These are phyloP conservation scores for Ophiostoma sp. DNA, from an alignment of 2,329 filamentous ascomycete species.

Conservation along the genomic window DNA sequence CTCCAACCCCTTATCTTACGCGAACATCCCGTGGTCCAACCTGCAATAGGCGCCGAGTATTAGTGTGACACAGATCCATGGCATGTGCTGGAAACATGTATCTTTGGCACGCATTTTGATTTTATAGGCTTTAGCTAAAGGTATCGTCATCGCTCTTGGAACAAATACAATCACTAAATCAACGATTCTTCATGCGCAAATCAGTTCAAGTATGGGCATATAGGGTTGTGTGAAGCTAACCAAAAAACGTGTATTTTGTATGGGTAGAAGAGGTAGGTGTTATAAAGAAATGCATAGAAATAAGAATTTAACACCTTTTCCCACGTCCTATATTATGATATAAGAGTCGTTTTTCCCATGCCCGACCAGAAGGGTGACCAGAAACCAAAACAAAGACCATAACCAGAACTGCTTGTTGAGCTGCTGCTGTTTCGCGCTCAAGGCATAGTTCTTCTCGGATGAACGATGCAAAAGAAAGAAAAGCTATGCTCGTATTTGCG, in stretches of 20 bases:
- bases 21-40: background rate
- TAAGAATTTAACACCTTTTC: background rate
- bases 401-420: background rate
- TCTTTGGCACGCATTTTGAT: too few relatives aligned
- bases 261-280: background rate
- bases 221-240: background rate
- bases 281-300: background rate
- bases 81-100: too few relatives aligned
- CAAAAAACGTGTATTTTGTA: constrained; percentile 6
- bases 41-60: background rate
- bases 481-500: background rate
- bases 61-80: background rate
- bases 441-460: background rate
- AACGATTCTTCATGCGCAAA: background rate
- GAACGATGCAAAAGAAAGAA: background rate
- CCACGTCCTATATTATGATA: background rate
- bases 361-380: background rate
- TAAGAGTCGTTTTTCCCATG: background rate
- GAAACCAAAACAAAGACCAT: background rate
- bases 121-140: too few relatives aligned
- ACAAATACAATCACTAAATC: background rate
- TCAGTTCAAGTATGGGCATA: too few relatives aligned
- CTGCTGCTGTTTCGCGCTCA: constrained; percentile 2
- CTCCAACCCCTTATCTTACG: background rate
- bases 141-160: background rate